Conservation (phyloP, 2,329 filamentous ascomycete genomes). For the Coniochaeta ligniaria region DNA sequence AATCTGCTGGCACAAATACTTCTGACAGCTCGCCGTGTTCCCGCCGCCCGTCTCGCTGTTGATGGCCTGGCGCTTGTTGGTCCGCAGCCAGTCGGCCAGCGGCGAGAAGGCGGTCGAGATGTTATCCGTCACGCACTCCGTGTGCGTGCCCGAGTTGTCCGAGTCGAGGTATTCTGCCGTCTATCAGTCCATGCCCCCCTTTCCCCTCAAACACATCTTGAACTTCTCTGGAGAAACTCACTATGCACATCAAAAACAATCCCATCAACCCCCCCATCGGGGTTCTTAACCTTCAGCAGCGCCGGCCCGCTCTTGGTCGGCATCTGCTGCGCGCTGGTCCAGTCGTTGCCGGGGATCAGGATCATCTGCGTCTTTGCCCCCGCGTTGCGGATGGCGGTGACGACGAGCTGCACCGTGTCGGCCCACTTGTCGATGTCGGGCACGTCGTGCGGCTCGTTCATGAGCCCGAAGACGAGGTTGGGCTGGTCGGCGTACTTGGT, state of each 20-base stretch:
- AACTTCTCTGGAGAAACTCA: background rate
- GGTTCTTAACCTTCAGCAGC: constrained; percentile 47
- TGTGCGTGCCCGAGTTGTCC: constrained; percentile 46
- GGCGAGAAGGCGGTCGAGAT: constrained; percentile 21
- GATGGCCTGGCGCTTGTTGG: constrained; percentile 23
- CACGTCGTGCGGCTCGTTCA: constrained; percentile 60
- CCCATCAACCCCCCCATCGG: constrained; percentile 45
- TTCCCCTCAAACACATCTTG: too few relatives aligned
- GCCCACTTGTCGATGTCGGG: constrained; percentile 49
- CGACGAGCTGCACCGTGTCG: constrained; percentile 50
- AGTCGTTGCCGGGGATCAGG: constrained; percentile 55
- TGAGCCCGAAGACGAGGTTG: constrained; percentile 54
- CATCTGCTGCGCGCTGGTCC: constrained; percentile 30
- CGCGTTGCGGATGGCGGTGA: constrained; percentile 55
- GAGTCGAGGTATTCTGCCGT: constrained; percentile 44
- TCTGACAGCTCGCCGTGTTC: constrained; percentile 23
- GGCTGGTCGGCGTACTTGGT: constrained; percentile 44
- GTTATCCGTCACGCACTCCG: constrained; percentile 43
- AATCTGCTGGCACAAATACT: constrained; percentile 22
- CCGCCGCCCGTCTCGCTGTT: constrained; percentile 29
- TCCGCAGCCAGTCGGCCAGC: constrained; percentile 25
- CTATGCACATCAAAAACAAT: constrained; percentile 51
- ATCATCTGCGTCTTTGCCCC: constrained; percentile 55
- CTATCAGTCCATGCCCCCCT: background rate
- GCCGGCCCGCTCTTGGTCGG: constrained; percentile 40